Evolutionary conservation across 164 flowering plant species (phyloP).

Genomic region (Euptelea pleiosperma): DNA sequence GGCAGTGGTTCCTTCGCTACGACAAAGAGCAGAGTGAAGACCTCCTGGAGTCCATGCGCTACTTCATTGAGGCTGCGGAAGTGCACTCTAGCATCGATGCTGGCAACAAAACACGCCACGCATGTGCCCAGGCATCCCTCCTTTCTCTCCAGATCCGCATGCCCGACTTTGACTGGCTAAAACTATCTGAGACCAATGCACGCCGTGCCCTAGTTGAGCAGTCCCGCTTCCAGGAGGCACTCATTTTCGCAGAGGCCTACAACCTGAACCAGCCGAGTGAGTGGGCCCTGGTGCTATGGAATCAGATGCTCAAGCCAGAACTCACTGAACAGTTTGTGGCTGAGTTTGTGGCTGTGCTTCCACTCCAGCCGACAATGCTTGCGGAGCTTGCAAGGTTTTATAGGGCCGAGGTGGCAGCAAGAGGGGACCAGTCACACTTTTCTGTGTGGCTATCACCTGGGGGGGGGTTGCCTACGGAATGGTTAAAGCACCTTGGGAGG

Average conservation of each 20-base stretch:
- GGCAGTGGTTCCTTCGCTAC: constrained; percentile 59
- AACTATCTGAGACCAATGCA: constrained; percentile 84
- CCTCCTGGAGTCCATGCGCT: constrained; percentile 88
- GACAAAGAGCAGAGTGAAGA: constrained; percentile 91
- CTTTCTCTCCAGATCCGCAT: constrained; percentile 94
- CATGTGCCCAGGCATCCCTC: constrained; percentile 93
- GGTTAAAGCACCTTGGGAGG: constrained; percentile 83
- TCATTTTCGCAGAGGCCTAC: constrained; percentile 95
- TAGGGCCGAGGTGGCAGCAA: constrained; percentile 82
- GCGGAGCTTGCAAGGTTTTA: constrained; percentile 79
- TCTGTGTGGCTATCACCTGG: constrained; percentile 97
- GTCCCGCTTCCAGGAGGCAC: constrained; percentile 93
- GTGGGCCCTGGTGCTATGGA: constrained; percentile 95
- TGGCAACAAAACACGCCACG: constrained; percentile 75
- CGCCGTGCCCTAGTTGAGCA: constrained; percentile 91
- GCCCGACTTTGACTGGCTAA: constrained; percentile 89
- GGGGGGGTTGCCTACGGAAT: constrained; percentile 91
- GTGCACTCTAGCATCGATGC: constrained; percentile 88
- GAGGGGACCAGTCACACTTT: constrained; percentile 93
- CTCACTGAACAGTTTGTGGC: constrained; percentile 79
- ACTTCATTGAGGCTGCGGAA: constrained; percentile 86
- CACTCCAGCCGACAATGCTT: constrained; percentile 85
- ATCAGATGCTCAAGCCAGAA: constrained; percentile 96
- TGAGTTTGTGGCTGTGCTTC: constrained; percentile 93
- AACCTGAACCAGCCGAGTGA: constrained; percentile 88